Percentiles rank a stretch among this genome's conserved stretches.
These are phyloP conservation scores for Cryphonectria radicalis DNA, from an alignment of 2,329 filamentous ascomycete species.

Conservation along the genomic window DNA sequence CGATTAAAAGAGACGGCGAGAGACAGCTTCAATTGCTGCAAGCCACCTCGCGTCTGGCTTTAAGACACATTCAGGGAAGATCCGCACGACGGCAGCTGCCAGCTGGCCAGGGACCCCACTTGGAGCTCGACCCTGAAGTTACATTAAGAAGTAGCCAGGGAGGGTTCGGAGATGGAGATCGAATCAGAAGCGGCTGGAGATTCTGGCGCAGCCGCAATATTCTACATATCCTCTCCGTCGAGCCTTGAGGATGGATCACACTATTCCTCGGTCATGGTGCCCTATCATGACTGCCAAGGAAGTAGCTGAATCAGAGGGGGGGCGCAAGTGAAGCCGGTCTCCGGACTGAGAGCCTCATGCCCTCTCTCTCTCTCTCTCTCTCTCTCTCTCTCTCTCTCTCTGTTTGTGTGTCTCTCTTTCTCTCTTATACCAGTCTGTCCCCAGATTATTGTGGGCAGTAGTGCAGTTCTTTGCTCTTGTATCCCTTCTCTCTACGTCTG, in stretches of 20 bases:
- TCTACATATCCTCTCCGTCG: too few species aligned
- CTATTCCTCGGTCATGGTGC: neutral
- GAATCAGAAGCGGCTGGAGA: neutral
- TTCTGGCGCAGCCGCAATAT: neutral
- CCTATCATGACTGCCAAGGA: neutral
- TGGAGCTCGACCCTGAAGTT: neutral
- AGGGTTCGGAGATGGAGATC: neutral
- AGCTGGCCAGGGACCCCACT: neutral
- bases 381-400: neutral
- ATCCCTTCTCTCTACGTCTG: neutral
- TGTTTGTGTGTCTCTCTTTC: neutral
- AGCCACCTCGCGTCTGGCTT: neutral
- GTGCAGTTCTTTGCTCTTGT: neutral
- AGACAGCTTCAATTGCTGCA: neutral
- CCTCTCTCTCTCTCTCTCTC: neutral
- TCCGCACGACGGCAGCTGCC: neutral
- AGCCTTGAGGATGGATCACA: neutral
- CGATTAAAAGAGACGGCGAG: neutral
- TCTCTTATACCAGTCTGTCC: neutral
- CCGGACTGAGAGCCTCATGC: conserved; percentile 6
- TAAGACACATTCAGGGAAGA: neutral
- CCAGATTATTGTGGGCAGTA: neutral
- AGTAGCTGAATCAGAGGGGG: neutral
- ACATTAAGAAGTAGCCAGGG: neutral
- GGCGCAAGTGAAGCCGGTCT: neutral